phyloP scores from a whole-genome alignment of 1,284 basidiomycete genomes.

The Cystobasidium slooffiae region DNA sequence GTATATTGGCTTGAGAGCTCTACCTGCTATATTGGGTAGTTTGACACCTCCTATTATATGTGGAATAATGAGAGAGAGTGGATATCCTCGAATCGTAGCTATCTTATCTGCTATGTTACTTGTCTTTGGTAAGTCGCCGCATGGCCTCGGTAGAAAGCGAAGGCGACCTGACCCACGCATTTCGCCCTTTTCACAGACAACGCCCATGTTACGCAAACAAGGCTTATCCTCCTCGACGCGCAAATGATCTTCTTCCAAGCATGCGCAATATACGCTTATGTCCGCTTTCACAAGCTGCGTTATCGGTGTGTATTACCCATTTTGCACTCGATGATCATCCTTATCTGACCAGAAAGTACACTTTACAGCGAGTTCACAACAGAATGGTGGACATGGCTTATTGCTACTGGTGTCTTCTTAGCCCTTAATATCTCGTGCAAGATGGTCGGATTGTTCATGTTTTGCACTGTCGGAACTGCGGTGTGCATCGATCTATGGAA shows the following conservation, averaged over 20 bases:
- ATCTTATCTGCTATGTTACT: conserved; percentile 84
- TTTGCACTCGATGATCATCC: no score
- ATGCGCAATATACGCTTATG: conserved; percentile 89
- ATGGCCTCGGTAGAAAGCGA: background rate
- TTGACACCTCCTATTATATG: conserved; percentile 90
- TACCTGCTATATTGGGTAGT: conserved; percentile 88
- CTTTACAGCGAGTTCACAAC: conserved; percentile 84
- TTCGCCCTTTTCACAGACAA: conserved; percentile 69
- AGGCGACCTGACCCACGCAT: background rate
- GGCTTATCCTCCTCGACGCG: conserved; percentile 94
- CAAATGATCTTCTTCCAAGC: conserved; percentile 95
- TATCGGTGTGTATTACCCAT: conserved; percentile 68
- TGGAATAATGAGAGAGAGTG: conserved; percentile 95
- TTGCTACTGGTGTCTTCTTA: conserved; percentile 87
- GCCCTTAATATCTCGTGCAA: conserved; percentile 97
- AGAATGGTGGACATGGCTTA: conserved; percentile 94
- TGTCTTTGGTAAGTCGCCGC: conserved; percentile 71
- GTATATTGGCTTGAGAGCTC: conserved; percentile 87
- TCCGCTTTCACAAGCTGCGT: conserved; percentile 92
- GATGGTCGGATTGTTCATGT: conserved; percentile 95
- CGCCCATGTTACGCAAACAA: conserved; percentile 91
- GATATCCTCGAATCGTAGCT: conserved; percentile 85
- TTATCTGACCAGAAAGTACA: no score
- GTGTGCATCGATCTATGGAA: conserved; percentile 95
- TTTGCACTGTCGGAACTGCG: conserved; percentile 84